Base-by-base conservation (phyloP, 2,329 filamentous ascomycete genomes). In the Neoascochyta sp. region DNA sequence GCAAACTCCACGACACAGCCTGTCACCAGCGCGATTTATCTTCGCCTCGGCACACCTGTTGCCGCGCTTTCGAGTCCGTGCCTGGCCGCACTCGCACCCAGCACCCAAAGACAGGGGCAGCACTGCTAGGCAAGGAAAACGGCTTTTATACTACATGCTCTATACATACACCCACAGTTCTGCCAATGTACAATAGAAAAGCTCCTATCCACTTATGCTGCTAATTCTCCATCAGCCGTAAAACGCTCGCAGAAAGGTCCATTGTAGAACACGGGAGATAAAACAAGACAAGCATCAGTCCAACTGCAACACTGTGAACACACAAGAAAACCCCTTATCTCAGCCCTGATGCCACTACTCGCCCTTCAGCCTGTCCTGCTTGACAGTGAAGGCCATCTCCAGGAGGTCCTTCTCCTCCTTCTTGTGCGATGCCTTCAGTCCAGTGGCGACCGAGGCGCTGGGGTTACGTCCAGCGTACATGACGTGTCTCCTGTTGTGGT, bases 381-480 rank as follows among this genome's bases (percentile, higher is more conserved):
- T 73, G 25, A 82, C 70, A 12, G 57, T 70, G 57, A 78, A 82
- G 28, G 79, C 80, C 60, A 75, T 74, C 43, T 80, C 68, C 47
- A 89, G 68, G 50, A 98, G 66, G 26, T 92, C 86, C 62, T 85
- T 75, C 75, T 96, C 92, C 73, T 98, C 92, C 76, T 90, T 93
- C 67, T 80, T 70, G 68, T 98, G 92, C 33, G 76, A 79, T 24
- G 75, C 70, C 80, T 98, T 98, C 60, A 92, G 70, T 65, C 92
- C 92, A 32, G 90, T 95, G 20, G 92, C 92, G 15, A 96, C 90
- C 44, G 83, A 90, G 10, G 92, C 90, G 58, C 87, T 95, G 20
- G 90, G 90, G 68, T 88, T 83, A 54, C 92, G 83, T 49, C 92
- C 92, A 38, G 92, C 92, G 66, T 96, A 98, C 80, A 95, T 87